Conservation (phyloP, 129 eudicot genomes). For the Flaveria trinervia region DNA sequence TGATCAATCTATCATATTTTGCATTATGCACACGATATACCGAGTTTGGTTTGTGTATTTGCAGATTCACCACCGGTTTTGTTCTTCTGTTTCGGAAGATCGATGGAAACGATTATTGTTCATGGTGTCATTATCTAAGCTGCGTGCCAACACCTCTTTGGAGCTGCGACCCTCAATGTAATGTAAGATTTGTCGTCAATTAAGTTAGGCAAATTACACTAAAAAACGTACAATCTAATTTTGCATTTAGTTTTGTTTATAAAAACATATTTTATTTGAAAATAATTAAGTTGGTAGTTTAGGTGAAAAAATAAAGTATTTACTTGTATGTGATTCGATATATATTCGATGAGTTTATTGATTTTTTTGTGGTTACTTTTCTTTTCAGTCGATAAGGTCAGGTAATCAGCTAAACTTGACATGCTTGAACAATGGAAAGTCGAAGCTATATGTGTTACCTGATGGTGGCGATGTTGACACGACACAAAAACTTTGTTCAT, state of each 20-base stretch:
- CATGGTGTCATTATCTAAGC: slow-evolving; percentile 75
- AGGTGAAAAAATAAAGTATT: not conserved
- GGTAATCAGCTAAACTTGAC: slow-evolving; percentile 33
- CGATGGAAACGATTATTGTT: slow-evolving; percentile 62
- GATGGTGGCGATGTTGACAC: slow-evolving; percentile 15
- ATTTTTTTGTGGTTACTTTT: not conserved
- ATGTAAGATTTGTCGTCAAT: slow-evolving; percentile 32
- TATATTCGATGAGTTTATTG: not conserved
- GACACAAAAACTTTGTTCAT: slow-evolving; percentile 36
- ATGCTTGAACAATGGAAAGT: slow-evolving; percentile 33
- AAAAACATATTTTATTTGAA: not conserved
- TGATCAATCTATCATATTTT: not conserved
- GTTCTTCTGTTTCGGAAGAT: slow-evolving; percentile 47
- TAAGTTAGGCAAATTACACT: not conserved
- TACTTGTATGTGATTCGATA: not conserved
- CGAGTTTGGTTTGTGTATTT: not conserved
- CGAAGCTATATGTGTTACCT: slow-evolving; percentile 35
- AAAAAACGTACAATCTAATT: not conserved
- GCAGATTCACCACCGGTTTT: slow-evolving; percentile 53
- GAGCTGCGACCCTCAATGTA: slow-evolving; percentile 60
- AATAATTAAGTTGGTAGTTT: not conserved
- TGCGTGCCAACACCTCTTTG: slow-evolving; percentile 76
- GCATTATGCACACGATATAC: not conserved
- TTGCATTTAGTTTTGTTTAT: not conserved
- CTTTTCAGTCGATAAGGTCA: slow-evolving; percentile 20